phyloP scores from a whole-genome alignment of 257 asterid species.

The Nicotiana undulata region DNA sequence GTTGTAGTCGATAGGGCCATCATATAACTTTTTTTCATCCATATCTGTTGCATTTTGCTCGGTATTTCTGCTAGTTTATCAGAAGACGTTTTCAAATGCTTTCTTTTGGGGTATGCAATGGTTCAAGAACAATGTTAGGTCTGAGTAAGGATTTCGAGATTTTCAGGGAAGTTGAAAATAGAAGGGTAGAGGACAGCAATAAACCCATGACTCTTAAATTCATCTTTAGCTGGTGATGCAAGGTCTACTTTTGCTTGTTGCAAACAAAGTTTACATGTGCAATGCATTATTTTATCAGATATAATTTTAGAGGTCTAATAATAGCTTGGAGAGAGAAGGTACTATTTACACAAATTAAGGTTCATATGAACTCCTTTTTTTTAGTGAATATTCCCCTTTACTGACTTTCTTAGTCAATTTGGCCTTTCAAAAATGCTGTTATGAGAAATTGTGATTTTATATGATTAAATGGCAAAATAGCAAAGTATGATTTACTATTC shows the following conservation, averaged over 20 bases:
- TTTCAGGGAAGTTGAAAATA: background rate
- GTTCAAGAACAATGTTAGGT: background rate
- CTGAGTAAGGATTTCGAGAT: background rate
- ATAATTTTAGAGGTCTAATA: background rate
- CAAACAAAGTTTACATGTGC: background rate
- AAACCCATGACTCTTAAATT: background rate
- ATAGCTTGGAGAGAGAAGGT: background rate
- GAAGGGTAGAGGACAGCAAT: background rate
- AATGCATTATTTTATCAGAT: background rate
- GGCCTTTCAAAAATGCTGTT: background rate
- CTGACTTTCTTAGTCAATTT: background rate
- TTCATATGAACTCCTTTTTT: background rate
- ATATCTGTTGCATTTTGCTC: background rate
- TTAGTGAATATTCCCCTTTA: background rate
- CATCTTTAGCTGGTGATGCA: background rate
- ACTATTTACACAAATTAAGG: background rate
- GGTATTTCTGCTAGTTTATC: background rate
- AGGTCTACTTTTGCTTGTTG: background rate
- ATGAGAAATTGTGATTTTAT: background rate
- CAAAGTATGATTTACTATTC: background rate
- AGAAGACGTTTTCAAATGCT: background rate
- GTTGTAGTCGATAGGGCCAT: background rate
- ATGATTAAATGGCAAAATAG: background rate
- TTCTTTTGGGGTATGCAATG: background rate
- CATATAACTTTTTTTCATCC: background rate